Percentiles rank a stretch among this genome's conserved stretches.
phyloP scores from a whole-genome alignment of 73 alveolate species.

The Paramecium biaurelia region DNA sequence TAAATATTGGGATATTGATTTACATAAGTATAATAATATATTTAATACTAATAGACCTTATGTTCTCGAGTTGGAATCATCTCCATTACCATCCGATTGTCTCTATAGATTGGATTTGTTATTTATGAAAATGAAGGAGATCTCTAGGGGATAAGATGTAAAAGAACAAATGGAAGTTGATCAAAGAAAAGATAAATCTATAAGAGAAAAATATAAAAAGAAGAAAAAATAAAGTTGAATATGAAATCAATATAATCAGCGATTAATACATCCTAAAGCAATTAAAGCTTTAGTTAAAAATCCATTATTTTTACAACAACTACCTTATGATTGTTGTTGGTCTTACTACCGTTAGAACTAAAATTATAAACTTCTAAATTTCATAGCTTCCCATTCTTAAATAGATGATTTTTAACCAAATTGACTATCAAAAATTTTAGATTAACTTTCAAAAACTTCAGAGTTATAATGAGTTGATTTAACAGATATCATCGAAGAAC shows the following conservation, averaged over 20 bases:
- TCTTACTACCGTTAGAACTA: neutral
- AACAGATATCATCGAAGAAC: neutral
- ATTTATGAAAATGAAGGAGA: slow-evolving; percentile 51
- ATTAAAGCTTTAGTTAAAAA: neutral
- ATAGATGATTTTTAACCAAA: neutral
- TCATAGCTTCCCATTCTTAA: neutral
- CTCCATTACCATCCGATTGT: slow-evolving; percentile 64
- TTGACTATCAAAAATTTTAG: neutral
- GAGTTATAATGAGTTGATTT: neutral
- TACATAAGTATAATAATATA: neutral
- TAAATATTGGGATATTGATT: slow-evolving; percentile 51
- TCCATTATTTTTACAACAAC: neutral
- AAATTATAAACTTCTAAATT: neutral
- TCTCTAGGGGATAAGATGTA: neutral
- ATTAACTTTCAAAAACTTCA: neutral
- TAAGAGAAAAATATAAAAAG: slow-evolving; percentile 26
- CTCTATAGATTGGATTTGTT: slow-evolving; percentile 52
- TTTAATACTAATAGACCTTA: slow-evolving; percentile 18
- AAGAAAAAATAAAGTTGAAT: neutral
- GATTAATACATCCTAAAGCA: slow-evolving; percentile 30
- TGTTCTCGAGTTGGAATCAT: slow-evolving; percentile 42
- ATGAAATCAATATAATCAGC: neutral
- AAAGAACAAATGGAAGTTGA: slow-evolving; percentile 63
- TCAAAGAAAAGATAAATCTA: slow-evolving; percentile 43
- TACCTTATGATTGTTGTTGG: neutral